Evolutionary conservation across 768 basidiomycete genomes (phyloP), one percentile per base, ranked within the genome.

Genomic region (Gloeostereum incarnatum): DNA sequence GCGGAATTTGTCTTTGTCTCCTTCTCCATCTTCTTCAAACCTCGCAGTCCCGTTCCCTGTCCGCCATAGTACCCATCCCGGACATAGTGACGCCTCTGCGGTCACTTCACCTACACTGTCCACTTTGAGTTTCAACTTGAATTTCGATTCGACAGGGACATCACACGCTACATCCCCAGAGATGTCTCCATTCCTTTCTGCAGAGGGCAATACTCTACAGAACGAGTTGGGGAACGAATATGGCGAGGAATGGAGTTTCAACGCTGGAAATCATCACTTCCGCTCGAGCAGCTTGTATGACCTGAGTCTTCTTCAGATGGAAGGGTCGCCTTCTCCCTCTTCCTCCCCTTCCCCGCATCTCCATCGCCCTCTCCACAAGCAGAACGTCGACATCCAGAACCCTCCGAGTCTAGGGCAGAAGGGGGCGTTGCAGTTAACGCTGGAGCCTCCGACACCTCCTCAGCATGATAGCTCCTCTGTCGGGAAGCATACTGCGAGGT

Each of bases 221-320:
- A 68, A 66, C 37, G 79, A 84, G 54, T 63, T 87, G 1, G 77
- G 71, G 20, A 65, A 60, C 40, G 69, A 74, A 48, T 64, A 71
- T 14, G 65, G 63, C 3, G 65, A 67, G 11, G 67, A 67, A 43
- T 71, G 66, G 57, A 54, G 57, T 24, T 49, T 49, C 10, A 55
- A 56, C 36, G 48, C 55, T 11, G 56, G 52, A 14, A 62, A 65
- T 36, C 57, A 63, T 43, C 77, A 73, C 43, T 57, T 73, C 35
- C 66, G 73, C 19, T 63, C 68, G 5, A 66, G 62, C 29, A 84
- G 81, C 46, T 58, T 83, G 13, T 72, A 66, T 44, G 69, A 73
- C 42, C 50, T 80, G 35, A 60, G 57, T 38, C 58, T 61, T n/a
- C 55, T 66, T 4, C 42, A 45, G 22, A 33, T 40, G 36, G 66